Base-by-base conservation (phyloP, 208 protist genomes). In the Zelonia costaricensis region DNA sequence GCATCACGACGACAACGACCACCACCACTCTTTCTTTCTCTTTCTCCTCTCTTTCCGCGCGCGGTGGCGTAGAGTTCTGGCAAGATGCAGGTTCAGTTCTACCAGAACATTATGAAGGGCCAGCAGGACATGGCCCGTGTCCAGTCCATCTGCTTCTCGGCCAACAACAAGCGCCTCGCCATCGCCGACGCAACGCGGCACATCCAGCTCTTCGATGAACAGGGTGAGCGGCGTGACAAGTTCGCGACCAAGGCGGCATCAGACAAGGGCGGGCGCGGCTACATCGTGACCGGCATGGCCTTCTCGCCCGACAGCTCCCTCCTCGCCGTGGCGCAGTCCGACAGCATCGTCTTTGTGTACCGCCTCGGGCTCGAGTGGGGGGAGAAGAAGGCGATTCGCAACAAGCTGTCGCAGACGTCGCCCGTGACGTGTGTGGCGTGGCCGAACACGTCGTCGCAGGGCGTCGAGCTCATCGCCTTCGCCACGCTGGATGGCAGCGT, bases 351-450 rank as follows among this genome's bases (percentile, higher is more conserved):
- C 20, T 97, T 94, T 44, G 91, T 99, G 36, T 99, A 99, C 84
- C 95, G 97, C 25, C 81, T 99, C 18, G 98, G 97, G 18, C 52
- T 84, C 38, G 95, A 98, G 51, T 99, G 98, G 98, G 97, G 93
- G 31, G 97, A 98, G 40, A 98, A 98, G 69, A 99, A 99, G 74
- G 81, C 88, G 3, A 98, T 99, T 60, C 98, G 96, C 78, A 98
- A 98, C 86, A 99, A 99, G 69, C 98, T 98, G 58, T 82, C 84
- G 22, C 86, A 95, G 62, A 86, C 68, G 25, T 84, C 64, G 18
- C 43, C 93, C 18, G 94, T 98, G 16, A 98, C 96, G 6, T 97
- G 85, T 57, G 65, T 98, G 13, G 82, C 70, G 44, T 99, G 98
- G 97, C 97, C 97, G 3, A 89, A 85, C 56, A 78, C 76, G 20